Evolutionary conservation across 2,329 filamentous ascomycete species (phyloP).

Genomic region (Aureobasidium sp.): DNA sequence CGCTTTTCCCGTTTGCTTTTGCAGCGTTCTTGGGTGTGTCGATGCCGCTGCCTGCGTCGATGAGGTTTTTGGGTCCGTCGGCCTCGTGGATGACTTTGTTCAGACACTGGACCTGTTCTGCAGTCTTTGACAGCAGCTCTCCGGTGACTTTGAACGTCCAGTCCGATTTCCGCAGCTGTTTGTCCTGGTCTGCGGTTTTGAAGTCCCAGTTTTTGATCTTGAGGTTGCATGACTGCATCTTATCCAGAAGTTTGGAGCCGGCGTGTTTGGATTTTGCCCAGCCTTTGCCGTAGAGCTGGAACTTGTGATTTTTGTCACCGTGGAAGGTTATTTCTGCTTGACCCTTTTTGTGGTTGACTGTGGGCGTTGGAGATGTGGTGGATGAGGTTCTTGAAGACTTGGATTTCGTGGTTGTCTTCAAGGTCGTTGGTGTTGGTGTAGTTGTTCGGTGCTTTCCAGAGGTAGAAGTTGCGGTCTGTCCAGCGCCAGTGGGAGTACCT

Average conservation of each 20-base stretch:
- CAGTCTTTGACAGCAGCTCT: background rate
- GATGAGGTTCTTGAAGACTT: no score
- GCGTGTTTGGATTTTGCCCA: background rate
- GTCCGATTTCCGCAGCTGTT: no score
- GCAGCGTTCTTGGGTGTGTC: background rate
- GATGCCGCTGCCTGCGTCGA: background rate
- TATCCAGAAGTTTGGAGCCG: background rate
- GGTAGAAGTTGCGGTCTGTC: no score
- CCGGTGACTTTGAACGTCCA: background rate
- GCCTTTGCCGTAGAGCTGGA: conserved; percentile 1
- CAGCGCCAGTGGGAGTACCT: no score
- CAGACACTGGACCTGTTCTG: background rate
- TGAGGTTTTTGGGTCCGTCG: background rate
- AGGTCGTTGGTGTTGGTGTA: no score
- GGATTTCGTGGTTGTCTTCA: background rate
- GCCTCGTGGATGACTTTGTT: background rate
- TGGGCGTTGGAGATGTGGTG: background rate
- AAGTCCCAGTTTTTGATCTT: background rate
- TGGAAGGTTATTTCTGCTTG: background rate
- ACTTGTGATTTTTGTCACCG: background rate
- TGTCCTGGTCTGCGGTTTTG: background rate
- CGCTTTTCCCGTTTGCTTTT: background rate
- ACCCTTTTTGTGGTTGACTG: background rate
- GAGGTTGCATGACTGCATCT: background rate
- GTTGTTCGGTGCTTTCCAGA: no score